Conservation (phyloP, 441 rosid genomes). For the Euphorbia celastroides region DNA sequence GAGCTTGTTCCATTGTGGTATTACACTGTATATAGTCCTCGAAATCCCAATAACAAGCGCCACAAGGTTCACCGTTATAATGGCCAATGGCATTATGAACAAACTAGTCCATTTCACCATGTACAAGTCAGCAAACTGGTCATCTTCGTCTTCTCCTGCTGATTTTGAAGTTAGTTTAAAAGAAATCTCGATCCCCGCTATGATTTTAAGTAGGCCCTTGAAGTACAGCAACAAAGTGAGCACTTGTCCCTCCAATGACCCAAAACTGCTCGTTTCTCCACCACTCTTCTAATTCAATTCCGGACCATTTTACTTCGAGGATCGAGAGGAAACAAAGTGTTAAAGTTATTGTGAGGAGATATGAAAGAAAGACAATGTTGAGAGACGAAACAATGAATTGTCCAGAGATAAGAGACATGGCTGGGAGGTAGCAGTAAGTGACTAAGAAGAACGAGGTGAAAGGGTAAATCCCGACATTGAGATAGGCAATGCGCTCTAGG, state of each 20-base stretch:
- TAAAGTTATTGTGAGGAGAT: constrained; percentile 61
- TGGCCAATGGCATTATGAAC: constrained; percentile 73
- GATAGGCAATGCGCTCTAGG: constrained; percentile 75
- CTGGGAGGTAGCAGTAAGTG: constrained; percentile 78
- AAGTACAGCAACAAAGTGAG: constrained; percentile 73
- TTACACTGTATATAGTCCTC: constrained; percentile 64
- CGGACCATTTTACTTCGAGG: constrained; percentile 89
- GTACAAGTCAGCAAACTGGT: constrained; percentile 67
- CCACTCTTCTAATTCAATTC: constrained; percentile 73
- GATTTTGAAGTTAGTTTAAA: constrained; percentile 74
- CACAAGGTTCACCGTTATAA: constrained; percentile 58
- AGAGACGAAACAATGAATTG: constrained; percentile 68
- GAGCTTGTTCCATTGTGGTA: constrained; percentile 78
- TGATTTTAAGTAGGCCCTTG: constrained; percentile 79
- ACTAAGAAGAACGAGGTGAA: constrained; percentile 78
- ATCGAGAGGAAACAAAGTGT: constrained; percentile 59
- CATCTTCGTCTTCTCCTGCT: constrained; percentile 63
- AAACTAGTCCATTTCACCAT: constrained; percentile 82
- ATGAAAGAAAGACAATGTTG: constrained; percentile 48
- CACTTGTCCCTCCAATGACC: constrained; percentile 87
- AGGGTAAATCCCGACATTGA: constrained; percentile 84
- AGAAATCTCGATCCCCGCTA: constrained; percentile 77
- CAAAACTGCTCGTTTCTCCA: constrained; percentile 97
- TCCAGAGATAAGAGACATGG: constrained; percentile 75
- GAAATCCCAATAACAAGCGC: constrained; percentile 63